phyloP scores from a whole-genome alignment of 441 rosid genomes.

The Populus trichocarpa region DNA sequence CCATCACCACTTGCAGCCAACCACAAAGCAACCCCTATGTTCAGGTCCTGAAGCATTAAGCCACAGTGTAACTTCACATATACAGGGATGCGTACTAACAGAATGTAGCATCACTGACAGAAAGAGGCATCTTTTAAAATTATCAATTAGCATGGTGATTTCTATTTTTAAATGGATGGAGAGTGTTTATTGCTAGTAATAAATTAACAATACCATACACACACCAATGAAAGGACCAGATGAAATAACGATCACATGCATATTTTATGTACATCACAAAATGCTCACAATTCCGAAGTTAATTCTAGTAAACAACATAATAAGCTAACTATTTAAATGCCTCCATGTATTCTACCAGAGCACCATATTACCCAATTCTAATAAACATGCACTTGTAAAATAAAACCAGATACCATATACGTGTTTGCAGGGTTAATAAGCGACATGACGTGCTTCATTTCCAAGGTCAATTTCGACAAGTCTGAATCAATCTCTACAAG shows the following conservation, averaged over 20 bases:
- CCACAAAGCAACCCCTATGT: constrained; percentile 96
- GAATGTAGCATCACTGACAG: neutral
- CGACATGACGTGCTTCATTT: constrained; percentile 71
- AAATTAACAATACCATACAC: neutral
- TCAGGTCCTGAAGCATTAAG: constrained; percentile 62
- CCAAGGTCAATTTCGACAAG: constrained; percentile 54
- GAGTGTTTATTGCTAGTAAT: neutral
- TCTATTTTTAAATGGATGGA: neutral
- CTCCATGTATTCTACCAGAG: constrained; percentile 8
- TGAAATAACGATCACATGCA: neutral
- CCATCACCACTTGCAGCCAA: constrained; percentile 84
- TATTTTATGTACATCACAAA: neutral
- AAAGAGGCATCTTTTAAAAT: neutral
- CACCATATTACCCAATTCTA: neutral
- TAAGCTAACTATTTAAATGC: neutral
- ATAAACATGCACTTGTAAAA: neutral
- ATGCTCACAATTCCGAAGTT: neutral
- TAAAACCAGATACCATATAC: constrained; percentile 60
- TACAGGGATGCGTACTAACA: neutral
- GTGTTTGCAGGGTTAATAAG: constrained; percentile 85
- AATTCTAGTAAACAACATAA: constrained; percentile 11
- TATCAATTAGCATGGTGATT: constrained; percentile 1
- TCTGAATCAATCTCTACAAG: constrained; percentile 89
- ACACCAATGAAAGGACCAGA: neutral
- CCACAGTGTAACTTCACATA: neutral